Evolutionary conservation across 441 rosid species (phyloP), one percentile per base, ranked within the genome.

Genomic region (Populus trichocarpa): DNA sequence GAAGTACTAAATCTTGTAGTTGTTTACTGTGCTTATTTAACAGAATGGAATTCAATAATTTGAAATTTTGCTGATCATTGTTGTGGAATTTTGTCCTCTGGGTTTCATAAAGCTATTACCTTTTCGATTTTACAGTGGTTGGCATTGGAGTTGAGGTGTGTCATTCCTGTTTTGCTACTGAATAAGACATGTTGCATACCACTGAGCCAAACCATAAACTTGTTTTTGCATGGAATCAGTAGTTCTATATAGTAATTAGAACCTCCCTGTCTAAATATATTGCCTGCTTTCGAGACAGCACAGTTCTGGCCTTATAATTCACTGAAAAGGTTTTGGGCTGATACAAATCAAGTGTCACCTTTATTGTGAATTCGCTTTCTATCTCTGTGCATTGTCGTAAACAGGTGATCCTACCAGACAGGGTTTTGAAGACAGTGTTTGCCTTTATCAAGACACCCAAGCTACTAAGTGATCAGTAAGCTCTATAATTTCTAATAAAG

Each of bases 21-120:
- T 10, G 18, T 22, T 20, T 42, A 63, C 10, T 28, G 14, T 26
- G 40, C 30, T 26, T 26, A 26, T 40, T 70, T 75, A 26, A 23
- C 23, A 14, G 20, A 63, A 61, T 75, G 28, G 7, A 28, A 42
- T 65, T 8, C 64, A 74, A 25, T 38, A 25, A 22, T 12, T 16
- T 64, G 75, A 57, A 57, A 53, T 72, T 20, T 75, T 32, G 18
- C 67, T 57, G 28, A 66, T 40, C 40, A 66, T 65, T 66, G 28
- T 28, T 30, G 59, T 64, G 36, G 13, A 67, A 14, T 22, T 36
- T 57, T 18, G 61, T 53, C n/a, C 22, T 53, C 8, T 65, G n/a
- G 33, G 10, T 18, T 32, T 40, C 67, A 23, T 66, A 8, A 28
- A 16, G 46, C 4, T 20, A 3, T 20, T 20, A 2, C 23, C 61